Evolutionary conservation across 257 asterid species (phyloP), one percentile per base, ranked within the genome.

Genomic region (Nyctanthes arbortristis): DNA sequence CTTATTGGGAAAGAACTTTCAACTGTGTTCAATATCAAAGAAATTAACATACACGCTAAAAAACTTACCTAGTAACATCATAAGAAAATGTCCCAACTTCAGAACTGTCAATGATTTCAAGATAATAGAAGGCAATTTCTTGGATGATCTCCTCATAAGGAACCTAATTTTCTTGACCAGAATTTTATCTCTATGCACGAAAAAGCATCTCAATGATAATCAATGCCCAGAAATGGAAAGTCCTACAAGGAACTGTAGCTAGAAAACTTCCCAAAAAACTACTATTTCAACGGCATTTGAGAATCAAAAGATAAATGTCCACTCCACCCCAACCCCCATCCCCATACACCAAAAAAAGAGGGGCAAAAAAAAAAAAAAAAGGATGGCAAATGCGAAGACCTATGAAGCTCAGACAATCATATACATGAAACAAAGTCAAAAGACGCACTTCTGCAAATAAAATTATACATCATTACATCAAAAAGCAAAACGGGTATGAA

Each of bases 201-300:
- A 40, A 43, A 16, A 36, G 36, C 37, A 66, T 22, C 37, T 37
- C 29, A 55, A 66, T n/a, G 33, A 57, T 30, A 59, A 66, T 35
- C 72, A 59, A 55, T 31, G 57, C 54, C 47, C n/a, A 40, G 31
- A 40, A 69, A 28, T 69, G 66, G 16, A 68, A 56, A 52, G n/a
- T 37, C 59, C 40, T 47, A 47, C 34, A 22, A 45, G 18, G 22
- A 14, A 20, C 61, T 52, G 7, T 33, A 18, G n/a, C 11, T 8
- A 49, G 58, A 37, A 12, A 43, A 39, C 12, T 14, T n/a, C 40
- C 22, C 27, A 5, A 22, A 4, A n/a, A n/a, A n/a, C n/a, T 12
- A 9, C 12, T 29, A 65, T 28, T 65, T 29, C 47, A n/a, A 34
- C 32, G 31, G 2, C 76, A 14, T 13, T 14, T 34, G 9, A 14